These are phyloP conservation scores for Geotrichum aggregatum DNA, from an alignment of 1,139 yeast genomes.

Conservation along the genomic window DNA sequence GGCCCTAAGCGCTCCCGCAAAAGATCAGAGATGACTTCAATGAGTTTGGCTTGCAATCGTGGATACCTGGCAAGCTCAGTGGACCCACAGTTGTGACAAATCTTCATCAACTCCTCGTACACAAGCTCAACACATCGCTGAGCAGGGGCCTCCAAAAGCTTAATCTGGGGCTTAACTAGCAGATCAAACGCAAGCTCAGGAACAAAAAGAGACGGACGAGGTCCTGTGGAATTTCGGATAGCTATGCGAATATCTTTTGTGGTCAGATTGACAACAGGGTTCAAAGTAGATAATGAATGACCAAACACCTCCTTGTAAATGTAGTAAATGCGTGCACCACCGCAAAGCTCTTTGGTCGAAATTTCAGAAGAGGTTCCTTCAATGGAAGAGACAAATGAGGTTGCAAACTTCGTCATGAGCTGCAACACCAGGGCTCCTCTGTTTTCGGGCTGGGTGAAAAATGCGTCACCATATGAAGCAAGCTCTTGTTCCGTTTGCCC, in stretches of 20 bases:
- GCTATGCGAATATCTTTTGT: constrained; percentile 88
- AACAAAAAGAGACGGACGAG: constrained; percentile 92
- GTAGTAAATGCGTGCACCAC: constrained; percentile 94
- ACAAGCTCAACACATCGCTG: constrained; percentile 94
- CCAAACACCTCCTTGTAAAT: constrained; percentile 92
- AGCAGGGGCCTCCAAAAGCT: constrained; percentile 82
- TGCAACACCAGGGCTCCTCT: constrained; percentile 77
- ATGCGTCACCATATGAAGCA: constrained; percentile 69
- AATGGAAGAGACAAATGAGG: constrained; percentile 77
- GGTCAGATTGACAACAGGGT: constrained; percentile 81
- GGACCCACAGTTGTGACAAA: constrained; percentile 87
- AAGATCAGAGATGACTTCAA: constrained; percentile 88
- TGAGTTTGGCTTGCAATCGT: constrained; percentile 75
- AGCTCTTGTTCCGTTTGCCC: constrained; percentile 97
- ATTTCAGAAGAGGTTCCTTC: constrained; percentile 88
- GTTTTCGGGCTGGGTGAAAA: constrained; percentile 46
- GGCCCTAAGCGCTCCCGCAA: constrained; percentile 92
- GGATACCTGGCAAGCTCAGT: constrained; percentile 88
- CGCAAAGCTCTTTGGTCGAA: constrained; percentile 90
- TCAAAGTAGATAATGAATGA: constrained; percentile 65
- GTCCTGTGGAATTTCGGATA: constrained; percentile 94
- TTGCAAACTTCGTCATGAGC: constrained; percentile 91
- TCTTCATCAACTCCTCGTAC: constrained; percentile 95
- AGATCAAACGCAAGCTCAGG: constrained; percentile 96
- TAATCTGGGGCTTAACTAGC: constrained; percentile 92